These are phyloP conservation scores for Pseudogymnoascus sp. DNA, from an alignment of 2,329 filamentous ascomycete genomes.

Conservation along the genomic window DNA sequence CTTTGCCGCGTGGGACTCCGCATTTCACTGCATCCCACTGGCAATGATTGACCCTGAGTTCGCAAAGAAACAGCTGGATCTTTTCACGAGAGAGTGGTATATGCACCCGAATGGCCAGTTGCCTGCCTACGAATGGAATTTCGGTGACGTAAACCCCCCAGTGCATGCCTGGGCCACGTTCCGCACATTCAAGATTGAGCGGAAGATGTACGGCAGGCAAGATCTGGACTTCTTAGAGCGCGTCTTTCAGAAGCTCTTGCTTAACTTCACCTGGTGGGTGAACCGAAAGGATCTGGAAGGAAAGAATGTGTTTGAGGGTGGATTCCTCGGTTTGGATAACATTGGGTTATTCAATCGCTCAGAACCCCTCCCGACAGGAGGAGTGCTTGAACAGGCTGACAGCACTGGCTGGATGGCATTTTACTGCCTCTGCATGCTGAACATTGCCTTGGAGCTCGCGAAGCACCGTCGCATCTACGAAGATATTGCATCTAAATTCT, in stretches of 20 bases:
- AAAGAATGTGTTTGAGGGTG: slow-evolving; percentile 96
- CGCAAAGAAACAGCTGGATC: slow-evolving; percentile 92
- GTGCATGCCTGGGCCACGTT: slow-evolving; percentile 96
- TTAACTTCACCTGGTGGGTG: slow-evolving; percentile 99
- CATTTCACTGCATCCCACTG: slow-evolving; percentile 91
- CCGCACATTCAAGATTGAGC: slow-evolving; percentile 94
- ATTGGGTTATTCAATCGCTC: slow-evolving; percentile 97
- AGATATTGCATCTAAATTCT: slow-evolving; percentile 96
- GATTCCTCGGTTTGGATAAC: slow-evolving; percentile 91
- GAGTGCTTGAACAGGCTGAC: slow-evolving; percentile 90
- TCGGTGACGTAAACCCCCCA: slow-evolving; percentile 91
- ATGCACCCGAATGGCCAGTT: slow-evolving; percentile 96
- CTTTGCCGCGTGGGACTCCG: slow-evolving; percentile 94
- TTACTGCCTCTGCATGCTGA: slow-evolving; percentile 92
- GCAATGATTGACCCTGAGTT: slow-evolving; percentile 98
- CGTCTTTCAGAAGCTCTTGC: slow-evolving; percentile 88
- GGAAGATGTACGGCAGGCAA: slow-evolving; percentile 91
- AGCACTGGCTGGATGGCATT: slow-evolving; percentile 99
- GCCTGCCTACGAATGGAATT: slow-evolving; percentile 93
- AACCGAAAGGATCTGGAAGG: slow-evolving; percentile 91
- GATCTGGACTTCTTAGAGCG: slow-evolving; percentile 93
- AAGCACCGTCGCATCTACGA: slow-evolving; percentile 94
- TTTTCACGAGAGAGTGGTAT: slow-evolving; percentile 97
- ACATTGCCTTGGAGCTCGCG: slow-evolving; percentile 88
- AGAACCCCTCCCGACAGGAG: slow-evolving; percentile 86